Percentiles rank a stretch among this genome's conserved stretches.
Conservation (phyloP, 148 eudicot species). For the Gaultheria prostrata region DNA sequence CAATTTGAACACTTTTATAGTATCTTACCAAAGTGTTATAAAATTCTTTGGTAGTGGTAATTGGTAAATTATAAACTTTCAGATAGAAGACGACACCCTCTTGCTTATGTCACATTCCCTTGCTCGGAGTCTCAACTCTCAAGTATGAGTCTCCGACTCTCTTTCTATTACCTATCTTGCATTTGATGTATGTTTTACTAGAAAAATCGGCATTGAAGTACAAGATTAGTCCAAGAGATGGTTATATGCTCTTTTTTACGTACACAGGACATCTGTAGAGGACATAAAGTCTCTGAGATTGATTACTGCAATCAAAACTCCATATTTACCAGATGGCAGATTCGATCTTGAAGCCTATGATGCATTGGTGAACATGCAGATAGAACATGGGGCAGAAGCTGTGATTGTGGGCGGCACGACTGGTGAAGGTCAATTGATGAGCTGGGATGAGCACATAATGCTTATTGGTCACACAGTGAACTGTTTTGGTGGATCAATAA, state of each 20-base stretch:
- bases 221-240: background rate
- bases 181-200: background rate
- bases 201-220: background rate
- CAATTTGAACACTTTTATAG: background rate
- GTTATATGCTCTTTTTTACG: background rate
- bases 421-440: slow-evolving; percentile 90
- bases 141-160: background rate
- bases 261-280: slow-evolving; percentile 71
- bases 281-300: slow-evolving; percentile 70
- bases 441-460: slow-evolving; percentile 97
- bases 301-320: slow-evolving; percentile 86
- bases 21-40: background rate
- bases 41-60: background rate
- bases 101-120: background rate
- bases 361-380: slow-evolving; percentile 74
- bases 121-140: background rate
- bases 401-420: slow-evolving; percentile 93
- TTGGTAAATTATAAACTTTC: background rate
- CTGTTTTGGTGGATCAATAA: slow-evolving; percentile 71
- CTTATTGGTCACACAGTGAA: slow-evolving; percentile 89
- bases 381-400: slow-evolving; percentile 67
- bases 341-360: slow-evolving; percentile 93
- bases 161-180: background rate
- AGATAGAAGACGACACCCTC: background rate
- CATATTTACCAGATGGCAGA: slow-evolving; percentile 87